A percentile compares a stretch with the other conserved stretches of the same genome.
Evolutionary conservation across 345 rosid species (phyloP).

Genomic region (Ricinus communis): DNA sequence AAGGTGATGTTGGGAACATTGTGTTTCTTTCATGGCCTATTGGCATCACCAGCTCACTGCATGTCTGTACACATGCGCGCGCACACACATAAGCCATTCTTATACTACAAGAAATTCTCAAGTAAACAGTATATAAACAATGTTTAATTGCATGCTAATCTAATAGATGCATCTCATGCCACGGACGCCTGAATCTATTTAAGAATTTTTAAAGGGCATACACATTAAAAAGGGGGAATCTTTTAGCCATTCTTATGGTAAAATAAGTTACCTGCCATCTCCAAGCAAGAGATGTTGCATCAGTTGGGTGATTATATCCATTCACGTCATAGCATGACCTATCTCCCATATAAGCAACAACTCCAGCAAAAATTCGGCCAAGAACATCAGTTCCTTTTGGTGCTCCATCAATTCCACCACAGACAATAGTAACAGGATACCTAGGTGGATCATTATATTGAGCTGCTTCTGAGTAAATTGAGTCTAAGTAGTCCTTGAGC

Average conservation of each 20-base stretch:
- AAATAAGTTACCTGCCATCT: constrained; percentile 47
- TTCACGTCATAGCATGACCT: constrained; percentile 43
- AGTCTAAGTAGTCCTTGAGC: constrained; percentile 35
- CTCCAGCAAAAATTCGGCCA: constrained; percentile 38
- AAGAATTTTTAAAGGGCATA: too few species aligned
- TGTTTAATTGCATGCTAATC: too few species aligned
- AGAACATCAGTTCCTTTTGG: constrained; percentile 29
- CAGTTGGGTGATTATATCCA: constrained; percentile 12
- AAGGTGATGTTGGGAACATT: constrained; percentile 59
- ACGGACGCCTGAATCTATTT: too few species aligned
- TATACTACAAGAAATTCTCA: too few species aligned
- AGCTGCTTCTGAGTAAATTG: constrained; percentile 35
- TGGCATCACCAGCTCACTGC: constrained; percentile 70
- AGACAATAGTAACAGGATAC: constrained; percentile 35
- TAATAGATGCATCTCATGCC: too few species aligned
- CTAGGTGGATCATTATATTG: constrained; percentile 45
- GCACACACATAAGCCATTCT: too few species aligned
- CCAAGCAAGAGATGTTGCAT: constrained; percentile 34
- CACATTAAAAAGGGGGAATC: too few species aligned
- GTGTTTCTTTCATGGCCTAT: constrained; percentile 45
- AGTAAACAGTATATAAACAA: too few species aligned
- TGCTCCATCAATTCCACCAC: constrained; percentile 42
- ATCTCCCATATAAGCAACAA: constrained; percentile 38
- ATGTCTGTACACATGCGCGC: constrained; percentile 44
- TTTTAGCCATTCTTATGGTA: not conserved